Evolutionary conservation across 1,139 yeast species (phyloP).

Genomic region (Saccharomyces pastorianus): DNA sequence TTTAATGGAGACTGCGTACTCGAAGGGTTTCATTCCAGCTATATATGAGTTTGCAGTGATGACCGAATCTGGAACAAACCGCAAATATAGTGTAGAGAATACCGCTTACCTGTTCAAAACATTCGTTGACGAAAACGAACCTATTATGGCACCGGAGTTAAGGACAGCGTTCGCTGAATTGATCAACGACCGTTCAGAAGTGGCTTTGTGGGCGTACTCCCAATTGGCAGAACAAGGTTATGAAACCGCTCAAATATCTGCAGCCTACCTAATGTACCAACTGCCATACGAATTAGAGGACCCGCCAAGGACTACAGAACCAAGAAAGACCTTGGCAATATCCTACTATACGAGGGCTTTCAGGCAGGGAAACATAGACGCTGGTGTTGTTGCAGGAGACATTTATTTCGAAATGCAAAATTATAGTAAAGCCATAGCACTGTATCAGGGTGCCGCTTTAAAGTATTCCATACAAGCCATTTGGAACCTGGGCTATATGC

Average conservation of each 20-base stretch:
- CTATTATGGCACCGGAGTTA: constrained; percentile 48
- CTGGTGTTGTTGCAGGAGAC: constrained; percentile 74
- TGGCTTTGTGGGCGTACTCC: constrained; percentile 67
- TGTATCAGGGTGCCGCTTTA: constrained; percentile 57
- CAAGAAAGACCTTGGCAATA: constrained; percentile 48
- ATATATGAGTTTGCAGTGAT: constrained; percentile 45
- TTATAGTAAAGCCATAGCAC: constrained; percentile 48
- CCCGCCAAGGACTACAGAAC: constrained; percentile 33
- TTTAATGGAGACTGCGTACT: constrained; percentile 40
- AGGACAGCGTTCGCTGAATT: constrained; percentile 59
- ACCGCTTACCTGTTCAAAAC: constrained; percentile 40
- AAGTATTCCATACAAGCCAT: constrained; percentile 59
- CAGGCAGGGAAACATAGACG: constrained; percentile 56
- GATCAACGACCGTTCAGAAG: constrained; percentile 47
- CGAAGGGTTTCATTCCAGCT: constrained; percentile 44
- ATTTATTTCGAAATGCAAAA: constrained; percentile 45
- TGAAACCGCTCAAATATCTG: constrained; percentile 67
- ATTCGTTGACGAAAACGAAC: constrained; percentile 53
- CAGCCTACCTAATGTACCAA: constrained; percentile 70
- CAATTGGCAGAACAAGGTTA: constrained; percentile 89
- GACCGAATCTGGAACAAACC: constrained; percentile 40
- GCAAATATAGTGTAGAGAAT: constrained; percentile 35
- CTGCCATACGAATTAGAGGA: constrained; percentile 40
- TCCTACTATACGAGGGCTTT: constrained; percentile 66
- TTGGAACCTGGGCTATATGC: constrained; percentile 81